phyloP scores from a whole-genome alignment of 1,139 yeast genomes.

The Debaryomyces sp. region DNA sequence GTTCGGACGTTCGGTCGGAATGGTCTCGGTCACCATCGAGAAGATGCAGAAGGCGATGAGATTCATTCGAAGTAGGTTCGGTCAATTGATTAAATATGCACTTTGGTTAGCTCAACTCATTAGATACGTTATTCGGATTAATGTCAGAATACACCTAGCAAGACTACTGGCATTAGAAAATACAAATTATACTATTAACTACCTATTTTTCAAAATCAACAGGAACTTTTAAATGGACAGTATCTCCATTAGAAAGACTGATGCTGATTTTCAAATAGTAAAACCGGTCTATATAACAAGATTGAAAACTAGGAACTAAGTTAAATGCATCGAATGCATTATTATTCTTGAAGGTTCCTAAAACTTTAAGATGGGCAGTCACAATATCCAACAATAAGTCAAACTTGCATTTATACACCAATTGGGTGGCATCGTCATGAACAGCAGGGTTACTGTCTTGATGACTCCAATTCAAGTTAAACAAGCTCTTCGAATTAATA shows the following conservation, averaged over 20 bases:
- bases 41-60: background rate
- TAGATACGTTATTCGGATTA: too few relatives aligned
- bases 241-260: slow-evolving; percentile 30
- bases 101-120: background rate
- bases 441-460: background rate
- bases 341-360: background rate
- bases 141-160: background rate
- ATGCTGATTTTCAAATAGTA: slow-evolving; percentile 37
- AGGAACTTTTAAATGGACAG: slow-evolving; percentile 36
- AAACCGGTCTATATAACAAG: slow-evolving; percentile 36
- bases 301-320: slow-evolving; percentile 44
- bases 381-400: slow-evolving; percentile 2
- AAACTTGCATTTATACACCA: background rate
- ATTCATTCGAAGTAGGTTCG: background rate
- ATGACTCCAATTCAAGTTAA: background rate
- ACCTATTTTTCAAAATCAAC: slow-evolving; percentile 21
- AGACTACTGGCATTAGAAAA: background rate
- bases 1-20: background rate
- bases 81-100: background rate
- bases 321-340: slow-evolving; percentile 20
- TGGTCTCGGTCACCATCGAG: background rate
- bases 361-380: slow-evolving; percentile 3
- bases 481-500: background rate
- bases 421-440: background rate
- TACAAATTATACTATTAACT: background rate